A percentile compares a stretch with the other conserved stretches of the same genome.
Conservation (phyloP, 2,329 filamentous ascomycete species). For the Fusarium robinianum region DNA sequence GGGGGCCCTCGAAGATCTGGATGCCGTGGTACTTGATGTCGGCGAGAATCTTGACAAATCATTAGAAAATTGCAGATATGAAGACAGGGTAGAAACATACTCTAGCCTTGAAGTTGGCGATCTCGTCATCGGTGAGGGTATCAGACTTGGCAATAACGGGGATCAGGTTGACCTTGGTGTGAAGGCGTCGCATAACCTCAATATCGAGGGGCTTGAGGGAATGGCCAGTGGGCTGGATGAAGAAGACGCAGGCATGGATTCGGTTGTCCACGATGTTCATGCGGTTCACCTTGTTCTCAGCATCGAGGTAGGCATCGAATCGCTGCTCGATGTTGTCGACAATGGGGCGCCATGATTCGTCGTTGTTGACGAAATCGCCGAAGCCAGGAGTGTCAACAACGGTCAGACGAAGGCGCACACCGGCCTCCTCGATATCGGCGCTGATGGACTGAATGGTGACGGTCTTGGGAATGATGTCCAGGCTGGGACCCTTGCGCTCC, state of each 20-base stretch:
- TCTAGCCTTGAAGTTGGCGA: constrained; percentile 90
- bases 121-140: constrained; percentile 96
- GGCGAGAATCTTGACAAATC: constrained; percentile 75
- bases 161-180: constrained; percentile 99
- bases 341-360: constrained; percentile 98
- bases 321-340: constrained; percentile 99
- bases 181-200: constrained; percentile 98
- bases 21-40: constrained; percentile 98
- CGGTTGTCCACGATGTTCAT: constrained; percentile 99
- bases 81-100: constrained; percentile 61
- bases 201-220: constrained; percentile 98
- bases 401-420: constrained; percentile 91
- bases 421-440: constrained; percentile 97
- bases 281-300: constrained; percentile 99
- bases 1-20: constrained; percentile 97
- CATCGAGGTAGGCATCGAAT: constrained; percentile 97
- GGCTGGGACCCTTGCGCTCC: constrained; percentile 95
- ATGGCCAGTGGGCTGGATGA: constrained; percentile 98
- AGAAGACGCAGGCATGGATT: constrained; percentile 98
- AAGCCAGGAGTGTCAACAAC: constrained; percentile 98
- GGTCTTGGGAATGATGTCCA: constrained; percentile 98
- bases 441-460: constrained; percentile 94
- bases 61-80: constrained; percentile 9
- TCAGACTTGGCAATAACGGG: constrained; percentile 99
- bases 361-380: constrained; percentile 99